Conservation (phyloP, 129 eudicot genomes). For the Dittrichia graveolens region DNA sequence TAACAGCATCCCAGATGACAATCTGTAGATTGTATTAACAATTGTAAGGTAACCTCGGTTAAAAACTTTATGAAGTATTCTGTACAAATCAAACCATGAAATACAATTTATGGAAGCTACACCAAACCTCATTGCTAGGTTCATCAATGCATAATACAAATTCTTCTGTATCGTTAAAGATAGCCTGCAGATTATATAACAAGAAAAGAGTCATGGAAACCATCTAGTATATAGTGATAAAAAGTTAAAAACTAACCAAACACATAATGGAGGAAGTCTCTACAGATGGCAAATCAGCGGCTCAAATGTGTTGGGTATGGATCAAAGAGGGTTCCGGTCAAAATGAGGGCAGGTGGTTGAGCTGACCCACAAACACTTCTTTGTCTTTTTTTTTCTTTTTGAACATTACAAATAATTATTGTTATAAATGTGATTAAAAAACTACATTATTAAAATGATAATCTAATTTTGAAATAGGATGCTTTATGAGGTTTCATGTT, state of each 20-base stretch:
- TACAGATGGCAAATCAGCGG: background rate
- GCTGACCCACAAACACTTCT: background rate
- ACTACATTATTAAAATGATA: background rate
- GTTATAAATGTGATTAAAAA: background rate
- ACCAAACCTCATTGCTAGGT: constrained; percentile 75
- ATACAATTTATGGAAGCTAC: constrained; percentile 2
- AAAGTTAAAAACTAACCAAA: background rate
- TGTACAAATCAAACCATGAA: constrained; percentile 2
- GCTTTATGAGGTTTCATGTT: background rate
- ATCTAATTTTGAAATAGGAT: background rate
- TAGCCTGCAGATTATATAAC: constrained; percentile 52
- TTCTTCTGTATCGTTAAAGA: constrained; percentile 75
- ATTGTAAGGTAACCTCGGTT: background rate
- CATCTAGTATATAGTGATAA: constrained; percentile 3
- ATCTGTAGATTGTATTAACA: constrained; percentile 39
- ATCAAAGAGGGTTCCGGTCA: constrained; percentile 1
- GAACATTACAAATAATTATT: background rate
- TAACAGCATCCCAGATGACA: constrained; percentile 87
- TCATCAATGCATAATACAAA: constrained; percentile 71
- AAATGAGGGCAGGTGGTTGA: background rate
- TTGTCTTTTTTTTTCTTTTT: background rate
- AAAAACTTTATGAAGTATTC: background rate
- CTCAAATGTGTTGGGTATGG: background rate
- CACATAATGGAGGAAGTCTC: background rate
- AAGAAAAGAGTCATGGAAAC: background rate